Conservation (phyloP, 1,284 basidiomycete species). For the Pascua sp. region DNA sequence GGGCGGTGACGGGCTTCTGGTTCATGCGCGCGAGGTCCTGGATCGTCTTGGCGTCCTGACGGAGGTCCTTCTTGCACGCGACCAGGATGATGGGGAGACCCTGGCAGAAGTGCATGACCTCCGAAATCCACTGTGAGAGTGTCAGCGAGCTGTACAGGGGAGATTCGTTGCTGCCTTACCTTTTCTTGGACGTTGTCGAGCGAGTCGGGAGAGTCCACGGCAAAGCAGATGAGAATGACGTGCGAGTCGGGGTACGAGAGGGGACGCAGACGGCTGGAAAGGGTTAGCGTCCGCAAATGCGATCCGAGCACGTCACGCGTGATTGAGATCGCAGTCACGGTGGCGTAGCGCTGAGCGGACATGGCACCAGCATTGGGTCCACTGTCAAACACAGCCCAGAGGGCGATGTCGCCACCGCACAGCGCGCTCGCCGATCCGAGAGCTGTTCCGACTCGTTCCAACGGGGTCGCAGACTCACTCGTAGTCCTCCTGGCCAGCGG, state of each 20-base stretch:
- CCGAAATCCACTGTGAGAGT: conserved; percentile 76
- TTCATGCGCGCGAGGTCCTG: conserved; percentile 76
- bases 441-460: not conserved
- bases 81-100: conserved; percentile 84
- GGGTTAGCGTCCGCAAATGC: conserved; percentile 35
- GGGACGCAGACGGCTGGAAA: conserved; percentile 66
- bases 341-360: too few species aligned
- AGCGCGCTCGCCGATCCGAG: too few species aligned
- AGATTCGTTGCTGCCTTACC: conserved; percentile 54
- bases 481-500: conserved; percentile 79
- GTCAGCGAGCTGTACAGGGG: not conserved
- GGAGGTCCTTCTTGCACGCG: conserved; percentile 87
- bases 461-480: conserved; percentile 44
- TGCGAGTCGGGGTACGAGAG: conserved; percentile 88
- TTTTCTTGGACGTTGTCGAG: conserved; percentile 95
- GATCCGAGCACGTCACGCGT: too few species aligned
- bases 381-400: not conserved
- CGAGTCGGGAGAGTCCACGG: conserved; percentile 86
- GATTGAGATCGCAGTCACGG: too few species aligned
- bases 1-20: conserved; percentile 70
- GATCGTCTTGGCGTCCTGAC: conserved; percentile 71
- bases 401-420: not conserved
- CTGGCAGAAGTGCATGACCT: conserved; percentile 88
- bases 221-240: conserved; percentile 91
- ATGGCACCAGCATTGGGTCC: not conserved